Percentiles rank a stretch among this genome's conserved stretches.
These are phyloP conservation scores for Phaeotremella fagi DNA, from an alignment of 768 basidiomycete species.

Conservation along the genomic window DNA sequence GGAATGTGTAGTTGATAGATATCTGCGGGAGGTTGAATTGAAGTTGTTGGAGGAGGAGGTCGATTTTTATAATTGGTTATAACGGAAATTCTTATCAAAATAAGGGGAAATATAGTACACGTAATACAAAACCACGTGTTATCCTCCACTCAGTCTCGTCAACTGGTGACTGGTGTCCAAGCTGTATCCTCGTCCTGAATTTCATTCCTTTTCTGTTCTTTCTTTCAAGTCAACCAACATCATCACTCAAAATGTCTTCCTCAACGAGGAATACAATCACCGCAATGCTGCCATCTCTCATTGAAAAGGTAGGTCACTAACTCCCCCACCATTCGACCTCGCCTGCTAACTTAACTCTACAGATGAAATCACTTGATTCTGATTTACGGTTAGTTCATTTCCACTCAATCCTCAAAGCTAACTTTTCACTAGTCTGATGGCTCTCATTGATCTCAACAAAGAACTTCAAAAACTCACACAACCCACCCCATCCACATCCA, in stretches of 20 bases:
- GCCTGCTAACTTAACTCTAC: no score
- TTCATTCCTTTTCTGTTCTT: background rate
- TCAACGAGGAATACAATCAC: background rate
- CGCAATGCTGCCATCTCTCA: slow-evolving; percentile 16
- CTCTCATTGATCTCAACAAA: slow-evolving; percentile 84
- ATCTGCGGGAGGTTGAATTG: no score
- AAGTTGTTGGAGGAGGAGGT: no score
- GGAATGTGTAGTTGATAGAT: no score
- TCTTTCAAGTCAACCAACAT: background rate
- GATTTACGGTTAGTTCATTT: slow-evolving; percentile 31
- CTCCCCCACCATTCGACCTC: no score
- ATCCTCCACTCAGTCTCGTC: no score
- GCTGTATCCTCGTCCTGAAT: no score
- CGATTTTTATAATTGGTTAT: no score
- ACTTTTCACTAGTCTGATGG: slow-evolving; percentile 73
- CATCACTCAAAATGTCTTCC: background rate
- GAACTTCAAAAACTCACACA: slow-evolving; percentile 70
- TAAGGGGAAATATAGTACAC: no score
- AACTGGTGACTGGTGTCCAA: no score
- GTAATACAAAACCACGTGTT: no score
- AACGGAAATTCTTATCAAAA: no score
- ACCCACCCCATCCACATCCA: slow-evolving; percentile 10
- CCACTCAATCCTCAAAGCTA: background rate
- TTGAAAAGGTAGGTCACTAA: slow-evolving; percentile 32
- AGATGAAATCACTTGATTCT: slow-evolving; percentile 41